These are phyloP conservation scores for Gastrolobium bilobum DNA, from an alignment of 306 rosid genomes.

Conservation along the genomic window DNA sequence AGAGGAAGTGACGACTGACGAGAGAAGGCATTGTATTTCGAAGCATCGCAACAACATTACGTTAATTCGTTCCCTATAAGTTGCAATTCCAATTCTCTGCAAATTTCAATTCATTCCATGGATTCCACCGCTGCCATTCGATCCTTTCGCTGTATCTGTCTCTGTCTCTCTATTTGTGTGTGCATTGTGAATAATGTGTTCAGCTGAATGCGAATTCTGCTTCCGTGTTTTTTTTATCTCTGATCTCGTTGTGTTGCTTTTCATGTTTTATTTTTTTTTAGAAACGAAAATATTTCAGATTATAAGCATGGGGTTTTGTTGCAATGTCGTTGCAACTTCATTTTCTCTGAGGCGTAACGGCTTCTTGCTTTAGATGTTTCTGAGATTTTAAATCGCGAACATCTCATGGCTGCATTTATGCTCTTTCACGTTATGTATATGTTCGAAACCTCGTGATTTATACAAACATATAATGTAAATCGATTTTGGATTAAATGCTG, in stretches of 20 bases:
- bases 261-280: not conserved
- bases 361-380: not conserved
- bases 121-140: slow-evolving; percentile 73
- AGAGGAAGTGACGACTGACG: slow-evolving; percentile 57
- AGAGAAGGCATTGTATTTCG: slow-evolving; percentile 67
- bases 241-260: slow-evolving; percentile 29
- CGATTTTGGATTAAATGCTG: not conserved
- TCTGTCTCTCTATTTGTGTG: slow-evolving; percentile 38
- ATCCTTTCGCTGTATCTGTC: slow-evolving; percentile 66
- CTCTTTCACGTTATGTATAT: not conserved
- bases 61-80: slow-evolving; percentile 27
- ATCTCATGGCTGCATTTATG: not conserved
- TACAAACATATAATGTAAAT: not conserved
- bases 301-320: not conserved
- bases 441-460: not conserved
- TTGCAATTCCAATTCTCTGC: slow-evolving; percentile 46
- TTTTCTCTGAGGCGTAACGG: not conserved
- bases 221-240: slow-evolving; percentile 18
- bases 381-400: not conserved
- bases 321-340: not conserved
- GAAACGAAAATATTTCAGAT: not conserved
- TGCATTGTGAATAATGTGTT: slow-evolving; percentile 4
- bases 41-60: slow-evolving; percentile 37
- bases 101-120: slow-evolving; percentile 55
- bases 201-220: not conserved